A percentile compares a stretch with the other conserved stretches of the same genome.
These are phyloP conservation scores for Botrytis cinerea DNA, from an alignment of 2,329 filamentous ascomycete species.

Conservation along the genomic window DNA sequence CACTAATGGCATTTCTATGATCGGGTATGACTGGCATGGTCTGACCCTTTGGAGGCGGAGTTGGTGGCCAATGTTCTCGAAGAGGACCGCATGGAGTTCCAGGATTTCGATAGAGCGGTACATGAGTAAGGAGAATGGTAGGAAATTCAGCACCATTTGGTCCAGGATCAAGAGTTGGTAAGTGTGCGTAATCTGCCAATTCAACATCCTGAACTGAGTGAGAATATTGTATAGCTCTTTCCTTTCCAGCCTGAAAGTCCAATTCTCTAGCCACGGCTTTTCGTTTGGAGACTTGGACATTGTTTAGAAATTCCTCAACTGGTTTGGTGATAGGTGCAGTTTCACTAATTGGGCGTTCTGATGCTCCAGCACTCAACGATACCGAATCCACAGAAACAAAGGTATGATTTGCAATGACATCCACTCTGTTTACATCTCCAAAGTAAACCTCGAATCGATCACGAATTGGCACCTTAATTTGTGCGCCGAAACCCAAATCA, in stretches of 20 bases:
- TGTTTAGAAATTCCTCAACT: slow-evolving; percentile 72
- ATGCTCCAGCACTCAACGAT: slow-evolving; percentile 74
- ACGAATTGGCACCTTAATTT: slow-evolving; percentile 77
- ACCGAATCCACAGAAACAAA: slow-evolving; percentile 90
- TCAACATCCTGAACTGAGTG: slow-evolving; percentile 59
- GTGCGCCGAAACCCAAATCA: slow-evolving; percentile 85
- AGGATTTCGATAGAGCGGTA: slow-evolving; percentile 79
- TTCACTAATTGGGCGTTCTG: slow-evolving; percentile 46
- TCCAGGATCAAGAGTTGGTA: slow-evolving; percentile 47
- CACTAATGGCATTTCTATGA: slow-evolving; percentile 74
- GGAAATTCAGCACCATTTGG: slow-evolving; percentile 65
- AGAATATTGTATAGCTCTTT: slow-evolving; percentile 53
- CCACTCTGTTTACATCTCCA: slow-evolving; percentile 86
- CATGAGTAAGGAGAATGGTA: slow-evolving; percentile 85
- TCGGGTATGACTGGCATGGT: slow-evolving; percentile 57
- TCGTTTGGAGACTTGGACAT: slow-evolving; percentile 63
- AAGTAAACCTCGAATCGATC: slow-evolving; percentile 86
- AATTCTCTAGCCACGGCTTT: slow-evolving; percentile 71
- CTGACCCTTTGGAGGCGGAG: slow-evolving; percentile 61
- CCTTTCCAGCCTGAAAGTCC: slow-evolving; percentile 61
- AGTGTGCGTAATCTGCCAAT: slow-evolving; percentile 44
- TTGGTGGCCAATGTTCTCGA: slow-evolving; percentile 80
- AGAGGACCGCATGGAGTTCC: slow-evolving; percentile 86
- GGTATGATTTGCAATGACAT: slow-evolving; percentile 91
- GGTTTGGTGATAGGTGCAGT: slow-evolving; percentile 71